phyloP scores from a whole-genome alignment of 1,284 basidiomycete genomes.

The Puccinia horiana region DNA sequence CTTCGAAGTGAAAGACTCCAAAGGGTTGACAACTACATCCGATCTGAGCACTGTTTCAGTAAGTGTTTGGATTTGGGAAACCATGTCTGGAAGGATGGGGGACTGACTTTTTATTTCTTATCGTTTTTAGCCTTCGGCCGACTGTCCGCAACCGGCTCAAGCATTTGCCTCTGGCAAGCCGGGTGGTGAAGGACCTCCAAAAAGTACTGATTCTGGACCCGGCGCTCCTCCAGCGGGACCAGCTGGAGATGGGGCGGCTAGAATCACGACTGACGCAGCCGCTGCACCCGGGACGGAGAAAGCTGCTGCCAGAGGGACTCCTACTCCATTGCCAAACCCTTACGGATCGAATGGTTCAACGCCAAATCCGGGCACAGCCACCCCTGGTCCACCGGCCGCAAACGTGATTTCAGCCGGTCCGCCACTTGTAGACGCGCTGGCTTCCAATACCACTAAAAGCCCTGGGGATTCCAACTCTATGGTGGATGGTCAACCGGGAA shows the following conservation, averaged over 20 bases:
- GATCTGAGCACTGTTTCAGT: background rate
- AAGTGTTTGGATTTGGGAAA: background rate
- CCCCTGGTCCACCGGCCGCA: too few relatives aligned
- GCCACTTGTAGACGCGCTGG: too few relatives aligned
- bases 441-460: background rate
- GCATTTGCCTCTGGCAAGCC: background rate
- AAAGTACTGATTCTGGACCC: background rate
- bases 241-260: background rate
- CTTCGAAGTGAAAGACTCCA: slow-evolving; percentile 4
- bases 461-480: background rate
- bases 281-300: background rate
- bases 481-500: background rate
- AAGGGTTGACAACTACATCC: background rate
- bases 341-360: too few relatives aligned
- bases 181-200: background rate
- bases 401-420: too few relatives aligned
- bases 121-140: background rate
- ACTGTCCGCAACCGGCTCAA: background rate
- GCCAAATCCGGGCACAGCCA: too few relatives aligned
- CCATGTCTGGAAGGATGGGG: background rate
- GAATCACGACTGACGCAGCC: background rate
- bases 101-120: background rate
- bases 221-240: background rate
- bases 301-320: background rate
- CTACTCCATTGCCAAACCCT: background rate